Evolutionary conservation across 2,329 filamentous ascomycete species (phyloP).

Genomic region (Botrytis deweyae): DNA sequence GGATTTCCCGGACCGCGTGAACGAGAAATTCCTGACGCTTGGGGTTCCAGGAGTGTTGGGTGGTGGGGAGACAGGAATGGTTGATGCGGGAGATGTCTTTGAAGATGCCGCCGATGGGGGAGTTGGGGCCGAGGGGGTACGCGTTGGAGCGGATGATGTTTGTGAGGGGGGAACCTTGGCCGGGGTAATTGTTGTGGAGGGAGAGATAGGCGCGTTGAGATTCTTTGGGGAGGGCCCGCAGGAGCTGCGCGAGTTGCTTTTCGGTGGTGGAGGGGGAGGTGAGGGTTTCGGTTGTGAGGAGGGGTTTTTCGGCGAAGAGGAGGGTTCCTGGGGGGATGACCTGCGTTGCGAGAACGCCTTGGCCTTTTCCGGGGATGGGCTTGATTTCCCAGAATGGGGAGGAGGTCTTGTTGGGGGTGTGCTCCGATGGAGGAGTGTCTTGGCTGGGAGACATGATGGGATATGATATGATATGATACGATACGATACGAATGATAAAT

Average conservation of each 20-base stretch:
- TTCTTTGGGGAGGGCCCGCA: slow-evolving; percentile 27
- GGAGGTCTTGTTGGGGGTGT: slow-evolving; percentile 9
- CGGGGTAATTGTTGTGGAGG: slow-evolving; percentile 35
- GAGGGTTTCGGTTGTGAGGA: slow-evolving; percentile 35
- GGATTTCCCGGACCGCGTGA: slow-evolving; percentile 31
- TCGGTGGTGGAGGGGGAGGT: slow-evolving; percentile 30
- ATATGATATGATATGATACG: neutral
- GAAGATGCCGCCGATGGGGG: slow-evolving; percentile 33
- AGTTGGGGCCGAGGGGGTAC: slow-evolving; percentile 33
- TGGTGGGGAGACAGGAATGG: slow-evolving; percentile 35
- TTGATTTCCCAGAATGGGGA: slow-evolving; percentile 28
- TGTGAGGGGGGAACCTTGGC: slow-evolving; percentile 28
- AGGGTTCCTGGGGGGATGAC: slow-evolving; percentile 35
- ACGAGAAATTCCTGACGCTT: slow-evolving; percentile 28
- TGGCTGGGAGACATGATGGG: slow-evolving; percentile 26
- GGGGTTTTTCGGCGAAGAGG: slow-evolving; percentile 35
- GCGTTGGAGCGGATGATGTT: slow-evolving; percentile 36
- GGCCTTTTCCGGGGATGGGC: slow-evolving; percentile 35
- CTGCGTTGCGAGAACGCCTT: slow-evolving; percentile 32
- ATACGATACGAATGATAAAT: neutral
- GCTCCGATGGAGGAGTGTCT: slow-evolving; percentile 18
- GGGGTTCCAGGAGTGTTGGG: slow-evolving; percentile 35
- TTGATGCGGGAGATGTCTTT: slow-evolving; percentile 34
- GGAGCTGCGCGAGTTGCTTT: slow-evolving; percentile 28
- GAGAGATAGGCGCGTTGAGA: slow-evolving; percentile 33